Evolutionary conservation across 768 basidiomycete species (phyloP).

Genomic region (Tylopilus sp.): DNA sequence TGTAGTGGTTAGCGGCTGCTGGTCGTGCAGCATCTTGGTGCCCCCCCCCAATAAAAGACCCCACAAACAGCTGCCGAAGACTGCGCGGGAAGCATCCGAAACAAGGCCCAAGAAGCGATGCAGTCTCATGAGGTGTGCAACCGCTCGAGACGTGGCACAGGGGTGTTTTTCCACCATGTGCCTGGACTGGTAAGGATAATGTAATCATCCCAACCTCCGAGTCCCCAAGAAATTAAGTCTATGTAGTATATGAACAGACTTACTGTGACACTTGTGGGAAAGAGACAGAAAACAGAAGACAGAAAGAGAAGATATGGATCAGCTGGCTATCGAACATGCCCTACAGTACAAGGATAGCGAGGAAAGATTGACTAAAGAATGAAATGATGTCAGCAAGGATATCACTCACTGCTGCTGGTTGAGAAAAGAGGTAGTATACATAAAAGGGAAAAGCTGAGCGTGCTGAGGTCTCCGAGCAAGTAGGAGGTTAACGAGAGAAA

Average conservation of each 20-base stretch:
- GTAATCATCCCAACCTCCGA: not conserved
- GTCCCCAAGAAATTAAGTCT: slow-evolving; percentile 20
- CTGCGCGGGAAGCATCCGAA: not conserved
- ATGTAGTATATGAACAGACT: slow-evolving; percentile 21
- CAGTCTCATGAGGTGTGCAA: not conserved
- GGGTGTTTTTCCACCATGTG: too few relatives aligned
- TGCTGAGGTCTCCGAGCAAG: slow-evolving; percentile 5
- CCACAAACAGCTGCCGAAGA: too few relatives aligned
- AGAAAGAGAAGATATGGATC: slow-evolving; percentile 1
- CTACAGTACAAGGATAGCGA: not conserved
- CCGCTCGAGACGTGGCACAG: too few relatives aligned
- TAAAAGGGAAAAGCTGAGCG: slow-evolving; percentile 7
- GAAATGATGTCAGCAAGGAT: slow-evolving; percentile 2
- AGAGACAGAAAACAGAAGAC: not conserved
- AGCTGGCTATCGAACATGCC: slow-evolving; percentile 4
- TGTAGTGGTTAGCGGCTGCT: too few relatives aligned
- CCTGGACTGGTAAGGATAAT: too few relatives aligned
- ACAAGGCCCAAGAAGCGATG: not conserved
- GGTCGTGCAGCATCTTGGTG: too few relatives aligned
- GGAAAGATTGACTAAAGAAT: not conserved
- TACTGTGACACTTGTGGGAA: slow-evolving; percentile 18
- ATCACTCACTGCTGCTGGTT: slow-evolving; percentile 1
- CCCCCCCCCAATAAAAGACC: too few relatives aligned
- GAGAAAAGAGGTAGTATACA: not conserved
- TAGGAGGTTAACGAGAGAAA: slow-evolving; percentile 16